phyloP scores from a whole-genome alignment of 352 stramenopile species.

The Elongisporangium undulatum region DNA sequence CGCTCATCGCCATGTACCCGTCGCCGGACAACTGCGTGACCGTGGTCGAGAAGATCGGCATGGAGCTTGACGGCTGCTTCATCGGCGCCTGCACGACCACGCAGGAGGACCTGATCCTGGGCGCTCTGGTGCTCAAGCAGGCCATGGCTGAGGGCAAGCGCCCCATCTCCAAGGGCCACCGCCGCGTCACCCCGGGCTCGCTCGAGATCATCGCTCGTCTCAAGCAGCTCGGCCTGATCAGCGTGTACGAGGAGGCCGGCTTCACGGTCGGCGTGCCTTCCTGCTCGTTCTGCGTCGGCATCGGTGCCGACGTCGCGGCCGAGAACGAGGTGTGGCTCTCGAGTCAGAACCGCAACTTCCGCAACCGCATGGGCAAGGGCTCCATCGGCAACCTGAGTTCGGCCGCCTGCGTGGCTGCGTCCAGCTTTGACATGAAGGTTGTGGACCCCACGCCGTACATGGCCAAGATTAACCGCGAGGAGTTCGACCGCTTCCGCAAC shows the following conservation, averaged over 20 bases:
- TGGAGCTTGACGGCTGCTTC: slow-evolving; percentile 79
- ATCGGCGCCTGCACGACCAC: slow-evolving; percentile 81
- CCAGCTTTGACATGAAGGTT: slow-evolving; percentile 77
- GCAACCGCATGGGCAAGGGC: slow-evolving; percentile 82
- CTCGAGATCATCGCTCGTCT: slow-evolving; percentile 69
- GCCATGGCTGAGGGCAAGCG: slow-evolving; percentile 65
- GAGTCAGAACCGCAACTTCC: slow-evolving; percentile 85
- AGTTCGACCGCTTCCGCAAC: slow-evolving; percentile 78
- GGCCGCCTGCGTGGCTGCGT: slow-evolving; percentile 63
- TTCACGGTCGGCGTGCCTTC: slow-evolving; percentile 74
- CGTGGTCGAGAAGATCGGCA: slow-evolving; percentile 62
- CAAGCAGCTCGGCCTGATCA: slow-evolving; percentile 56
- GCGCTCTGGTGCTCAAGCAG: slow-evolving; percentile 67
- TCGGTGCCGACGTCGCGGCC: slow-evolving; percentile 68
- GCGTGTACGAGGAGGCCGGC: slow-evolving; percentile 74
- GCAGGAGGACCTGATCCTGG: slow-evolving; percentile 77
- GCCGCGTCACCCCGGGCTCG: slow-evolving; percentile 70
- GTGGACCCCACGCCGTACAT: slow-evolving; percentile 62
- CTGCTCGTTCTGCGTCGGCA: slow-evolving; percentile 82
- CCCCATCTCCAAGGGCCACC: slow-evolving; percentile 38
- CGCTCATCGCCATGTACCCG: slow-evolving; percentile 68
- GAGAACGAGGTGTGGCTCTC: slow-evolving; percentile 77
- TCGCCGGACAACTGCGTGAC: slow-evolving; percentile 79
- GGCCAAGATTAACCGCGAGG: slow-evolving; percentile 54
- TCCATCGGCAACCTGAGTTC: slow-evolving; percentile 74